Percentiles rank a stretch among this genome's conserved stretches.
Evolutionary conservation across 2,329 filamentous ascomycete species (phyloP).

Genomic region (Nannizziopsis barbatae): DNA sequence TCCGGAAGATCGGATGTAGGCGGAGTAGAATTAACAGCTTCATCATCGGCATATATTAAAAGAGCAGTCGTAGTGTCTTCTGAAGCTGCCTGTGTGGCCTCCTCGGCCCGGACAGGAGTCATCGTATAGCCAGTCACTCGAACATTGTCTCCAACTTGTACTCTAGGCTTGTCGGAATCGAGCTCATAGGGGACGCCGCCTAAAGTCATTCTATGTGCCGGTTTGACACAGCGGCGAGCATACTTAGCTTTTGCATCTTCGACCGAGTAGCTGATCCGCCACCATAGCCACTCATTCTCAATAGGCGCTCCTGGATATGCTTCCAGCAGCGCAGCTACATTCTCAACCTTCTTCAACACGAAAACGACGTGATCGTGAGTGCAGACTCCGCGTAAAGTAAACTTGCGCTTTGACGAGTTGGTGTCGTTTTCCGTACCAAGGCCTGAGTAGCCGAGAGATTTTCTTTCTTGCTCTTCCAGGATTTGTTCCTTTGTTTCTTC

Average conservation of each 20-base stretch:
- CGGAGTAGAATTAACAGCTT: slow-evolving; percentile 29
- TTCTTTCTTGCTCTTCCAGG: slow-evolving; percentile 19
- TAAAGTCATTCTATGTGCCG: not conserved
- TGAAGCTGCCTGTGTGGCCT: slow-evolving; percentile 45
- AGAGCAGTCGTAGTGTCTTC: slow-evolving; percentile 44
- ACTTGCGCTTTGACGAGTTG: slow-evolving; percentile 37
- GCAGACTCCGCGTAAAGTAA: slow-evolving; percentile 48
- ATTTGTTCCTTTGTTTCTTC: slow-evolving; percentile 32
- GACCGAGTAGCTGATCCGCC: slow-evolving; percentile 43
- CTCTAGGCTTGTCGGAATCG: not conserved
- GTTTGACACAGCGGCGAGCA: slow-evolving; percentile 20
- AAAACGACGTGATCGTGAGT: slow-evolving; percentile 49
- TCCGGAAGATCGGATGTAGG: slow-evolving; percentile 22
- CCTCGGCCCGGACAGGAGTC: slow-evolving; percentile 38
- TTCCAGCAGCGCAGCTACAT: slow-evolving; percentile 1
- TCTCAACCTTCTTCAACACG: slow-evolving; percentile 34
- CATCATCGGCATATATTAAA: slow-evolving; percentile 49
- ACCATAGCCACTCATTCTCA: slow-evolving; percentile 41
- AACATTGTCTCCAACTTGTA: slow-evolving; percentile 16
- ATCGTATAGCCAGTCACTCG: slow-evolving; percentile 33
- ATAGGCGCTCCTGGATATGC: not conserved
- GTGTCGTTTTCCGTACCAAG: slow-evolving; percentile 34
- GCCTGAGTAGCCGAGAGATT: slow-evolving; percentile 19
- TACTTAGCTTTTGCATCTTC: slow-evolving; percentile 31
- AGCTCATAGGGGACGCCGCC: not conserved